Percentiles rank a stretch among this genome's conserved stretches.
Conservation (phyloP, 352 stramenopile species). For the Elongisporangium senticosum region DNA sequence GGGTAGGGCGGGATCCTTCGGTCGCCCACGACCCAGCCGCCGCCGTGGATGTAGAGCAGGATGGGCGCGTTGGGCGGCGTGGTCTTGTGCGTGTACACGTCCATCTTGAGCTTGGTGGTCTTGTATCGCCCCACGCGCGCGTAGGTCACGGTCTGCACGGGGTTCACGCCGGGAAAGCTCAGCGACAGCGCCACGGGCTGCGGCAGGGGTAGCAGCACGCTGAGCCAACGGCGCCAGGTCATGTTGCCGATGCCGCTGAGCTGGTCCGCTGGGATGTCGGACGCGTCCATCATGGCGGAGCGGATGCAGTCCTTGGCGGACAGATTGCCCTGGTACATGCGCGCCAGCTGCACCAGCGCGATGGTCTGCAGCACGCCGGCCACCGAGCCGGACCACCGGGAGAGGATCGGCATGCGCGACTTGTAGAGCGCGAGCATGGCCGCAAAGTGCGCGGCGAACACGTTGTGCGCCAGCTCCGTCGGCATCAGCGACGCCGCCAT, state of each 20-base stretch:
- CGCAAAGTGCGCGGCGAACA: constrained; percentile 33
- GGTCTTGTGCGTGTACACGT: constrained; percentile 48
- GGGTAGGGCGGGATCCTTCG: constrained; percentile 37
- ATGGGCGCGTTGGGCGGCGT: constrained; percentile 42
- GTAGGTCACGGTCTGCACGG: constrained; percentile 38
- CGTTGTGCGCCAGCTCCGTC: constrained; percentile 47
- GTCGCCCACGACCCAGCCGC: constrained; percentile 58
- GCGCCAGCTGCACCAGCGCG: constrained; percentile 31
- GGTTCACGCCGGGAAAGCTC: constrained; percentile 40
- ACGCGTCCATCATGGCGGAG: constrained; percentile 21
- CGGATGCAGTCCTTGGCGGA: constrained; percentile 36
- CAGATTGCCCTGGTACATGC: constrained; percentile 38
- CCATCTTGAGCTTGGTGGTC: constrained; percentile 48
- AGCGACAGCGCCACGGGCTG: constrained; percentile 36
- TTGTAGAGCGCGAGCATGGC: constrained; percentile 28
- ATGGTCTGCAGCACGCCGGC: constrained; percentile 39
- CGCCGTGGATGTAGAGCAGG: constrained; percentile 64
- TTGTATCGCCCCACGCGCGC: constrained; percentile 50
- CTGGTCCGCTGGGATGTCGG: constrained; percentile 23
- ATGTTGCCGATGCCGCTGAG: constrained; percentile 33
- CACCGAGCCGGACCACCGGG: constrained; percentile 39
- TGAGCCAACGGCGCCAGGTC: constrained; percentile 38
- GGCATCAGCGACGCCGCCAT: constrained; percentile 36
- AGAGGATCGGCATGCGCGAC: constrained; percentile 44
- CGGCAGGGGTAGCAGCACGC: constrained; percentile 46